phyloP scores from a whole-genome alignment of 495 filamentous ascomycete genomes.

The Acidiella bohemica region DNA sequence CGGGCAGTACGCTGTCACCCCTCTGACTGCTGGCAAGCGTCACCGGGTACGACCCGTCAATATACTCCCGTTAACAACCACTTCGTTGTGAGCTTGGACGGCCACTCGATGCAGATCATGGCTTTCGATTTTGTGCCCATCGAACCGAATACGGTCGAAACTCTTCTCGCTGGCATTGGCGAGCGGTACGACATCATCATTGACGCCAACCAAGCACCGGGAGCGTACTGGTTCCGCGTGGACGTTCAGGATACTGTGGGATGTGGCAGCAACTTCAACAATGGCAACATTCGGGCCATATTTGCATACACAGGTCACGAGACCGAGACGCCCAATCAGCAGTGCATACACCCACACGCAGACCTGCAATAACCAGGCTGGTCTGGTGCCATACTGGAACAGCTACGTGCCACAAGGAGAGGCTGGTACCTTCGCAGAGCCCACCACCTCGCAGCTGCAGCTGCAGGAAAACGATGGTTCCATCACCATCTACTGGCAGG shows the following conservation, averaged over 20 bases:
- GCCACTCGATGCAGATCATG: conserved; percentile 26
- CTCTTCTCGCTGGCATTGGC: conserved; percentile 25
- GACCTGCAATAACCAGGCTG: conserved; percentile 3
- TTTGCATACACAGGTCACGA: conserved; percentile 25
- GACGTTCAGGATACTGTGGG: conserved; percentile 16
- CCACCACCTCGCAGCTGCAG: conserved; percentile 17
- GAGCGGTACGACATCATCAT: conserved; percentile 32
- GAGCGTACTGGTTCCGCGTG: conserved; percentile 31
- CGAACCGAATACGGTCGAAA: conserved; percentile 17
- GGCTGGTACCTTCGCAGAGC: conserved; percentile 22
- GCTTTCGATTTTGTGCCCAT: conserved; percentile 30
- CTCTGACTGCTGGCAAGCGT: conserved; percentile 25
- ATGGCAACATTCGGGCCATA: conserved; percentile 17
- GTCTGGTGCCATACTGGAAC: conserved; percentile 15
- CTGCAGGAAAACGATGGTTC: conserved; percentile 23
- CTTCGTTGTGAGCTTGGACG: conserved; percentile 27
- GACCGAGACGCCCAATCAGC: conserved; percentile 13
- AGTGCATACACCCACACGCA: conserved; percentile 15
- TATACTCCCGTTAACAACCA: conserved; percentile 24
- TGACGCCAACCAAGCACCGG: conserved; percentile 25
- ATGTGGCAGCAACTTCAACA: conserved; percentile 14
- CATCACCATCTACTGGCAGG: conserved; percentile 28
- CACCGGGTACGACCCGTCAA: conserved; percentile 30
- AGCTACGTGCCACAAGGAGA: conserved; percentile 16
- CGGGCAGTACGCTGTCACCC: conserved; percentile 23